Evolutionary conservation across 176 grass and related monocot species (phyloP).

Genomic region (Luzula sylvatica): DNA sequence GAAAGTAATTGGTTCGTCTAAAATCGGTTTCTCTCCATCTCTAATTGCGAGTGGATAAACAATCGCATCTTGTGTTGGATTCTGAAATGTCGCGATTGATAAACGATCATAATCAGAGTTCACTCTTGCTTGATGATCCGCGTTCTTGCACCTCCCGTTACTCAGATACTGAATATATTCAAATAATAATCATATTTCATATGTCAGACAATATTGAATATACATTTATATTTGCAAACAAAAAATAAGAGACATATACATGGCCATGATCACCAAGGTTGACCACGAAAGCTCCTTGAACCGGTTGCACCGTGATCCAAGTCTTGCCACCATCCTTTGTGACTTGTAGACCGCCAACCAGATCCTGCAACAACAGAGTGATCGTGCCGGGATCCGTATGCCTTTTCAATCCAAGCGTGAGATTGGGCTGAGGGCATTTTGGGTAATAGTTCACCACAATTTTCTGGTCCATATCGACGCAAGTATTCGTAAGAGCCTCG

Average conservation of each 20-base stretch:
- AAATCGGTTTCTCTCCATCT: slow-evolving; percentile 57
- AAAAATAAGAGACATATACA: slow-evolving; percentile 23
- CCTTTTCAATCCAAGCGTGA: slow-evolving; percentile 60
- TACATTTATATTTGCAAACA: not conserved
- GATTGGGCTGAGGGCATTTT: slow-evolving; percentile 68
- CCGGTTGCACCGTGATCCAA: slow-evolving; percentile 66
- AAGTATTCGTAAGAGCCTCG: slow-evolving; percentile 28
- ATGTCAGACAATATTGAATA: not conserved
- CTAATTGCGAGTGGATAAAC: slow-evolving; percentile 64
- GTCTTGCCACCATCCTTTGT: slow-evolving; percentile 33
- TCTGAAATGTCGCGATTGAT: slow-evolving; percentile 84
- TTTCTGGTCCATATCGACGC: slow-evolving; percentile 79
- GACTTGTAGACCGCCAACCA: slow-evolving; percentile 56
- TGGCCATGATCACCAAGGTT: slow-evolving; percentile 80
- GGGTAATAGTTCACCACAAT: slow-evolving; percentile 92
- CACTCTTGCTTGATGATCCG: slow-evolving; percentile 82
- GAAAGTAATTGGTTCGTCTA: slow-evolving; percentile 74
- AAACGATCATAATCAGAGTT: slow-evolving; percentile 59
- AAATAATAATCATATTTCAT: not conserved
- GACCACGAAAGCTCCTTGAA: slow-evolving; percentile 52
- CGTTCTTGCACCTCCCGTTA: slow-evolving; percentile 89
- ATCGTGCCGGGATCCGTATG: slow-evolving; percentile 87
- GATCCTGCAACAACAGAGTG: slow-evolving; percentile 83
- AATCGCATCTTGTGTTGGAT: slow-evolving; percentile 60
- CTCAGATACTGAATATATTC: slow-evolving; percentile 47